phyloP scores from a whole-genome alignment of 208 protist genomes.

The Zelonia costaricensis region DNA sequence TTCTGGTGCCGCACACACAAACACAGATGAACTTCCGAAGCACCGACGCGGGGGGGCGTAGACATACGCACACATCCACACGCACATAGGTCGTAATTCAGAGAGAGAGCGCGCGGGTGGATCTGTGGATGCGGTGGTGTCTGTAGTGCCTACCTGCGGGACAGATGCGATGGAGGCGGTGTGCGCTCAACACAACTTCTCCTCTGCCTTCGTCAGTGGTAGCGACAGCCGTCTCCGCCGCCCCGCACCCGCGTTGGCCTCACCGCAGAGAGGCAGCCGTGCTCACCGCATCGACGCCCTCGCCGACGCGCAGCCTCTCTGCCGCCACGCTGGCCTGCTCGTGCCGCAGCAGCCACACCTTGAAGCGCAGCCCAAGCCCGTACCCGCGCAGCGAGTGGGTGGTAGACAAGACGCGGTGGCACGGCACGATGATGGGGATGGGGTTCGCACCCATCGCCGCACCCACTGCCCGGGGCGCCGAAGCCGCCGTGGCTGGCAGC shows the following conservation, averaged over 20 bases:
- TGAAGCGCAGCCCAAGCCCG: constrained; percentile 51
- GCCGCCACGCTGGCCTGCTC: constrained; percentile 46
- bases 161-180: too few species aligned
- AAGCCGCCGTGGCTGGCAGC: not conserved
- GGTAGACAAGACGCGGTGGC: constrained; percentile 72
- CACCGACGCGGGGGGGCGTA: too few species aligned
- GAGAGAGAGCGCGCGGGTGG: too few species aligned
- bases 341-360: constrained; percentile 75
- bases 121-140: too few species aligned
- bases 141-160: too few species aligned
- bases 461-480: constrained; percentile 57
- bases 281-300: constrained; percentile 29
- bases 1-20: too few species aligned
- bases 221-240: not conserved
- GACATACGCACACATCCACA: too few species aligned
- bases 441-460: constrained; percentile 65
- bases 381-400: constrained; percentile 55
- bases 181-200: too few species aligned
- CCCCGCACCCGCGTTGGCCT: not conserved
- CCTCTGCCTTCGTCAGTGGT: not conserved
- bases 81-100: too few species aligned
- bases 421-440: constrained; percentile 62
- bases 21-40: too few species aligned
- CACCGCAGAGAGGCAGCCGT: constrained; percentile 22
- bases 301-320: constrained; percentile 27